Evolutionary conservation across 305 asterid genomes (phyloP).

Genomic region (Coffea humblotiana): DNA sequence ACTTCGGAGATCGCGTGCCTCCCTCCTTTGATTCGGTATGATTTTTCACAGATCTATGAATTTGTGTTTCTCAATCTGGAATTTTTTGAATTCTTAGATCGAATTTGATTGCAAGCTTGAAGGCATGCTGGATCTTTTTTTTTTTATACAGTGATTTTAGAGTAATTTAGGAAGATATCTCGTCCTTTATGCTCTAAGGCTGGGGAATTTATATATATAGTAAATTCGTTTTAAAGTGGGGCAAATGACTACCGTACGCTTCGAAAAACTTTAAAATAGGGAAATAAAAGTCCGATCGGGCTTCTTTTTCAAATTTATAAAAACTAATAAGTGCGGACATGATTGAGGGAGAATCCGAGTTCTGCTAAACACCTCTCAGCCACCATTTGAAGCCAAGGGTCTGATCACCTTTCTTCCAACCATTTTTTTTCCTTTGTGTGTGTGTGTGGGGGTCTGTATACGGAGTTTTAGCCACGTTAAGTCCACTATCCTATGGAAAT

Average conservation of each 20-base stretch:
- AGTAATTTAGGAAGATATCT: no score
- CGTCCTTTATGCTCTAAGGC: no score
- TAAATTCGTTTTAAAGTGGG: no score
- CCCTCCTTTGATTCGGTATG: conserved; percentile 62
- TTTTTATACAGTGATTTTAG: no score
- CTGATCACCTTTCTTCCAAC: background rate
- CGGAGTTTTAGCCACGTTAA: background rate
- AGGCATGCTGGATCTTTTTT: no score
- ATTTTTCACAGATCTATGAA: conserved; percentile 14
- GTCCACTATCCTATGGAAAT: background rate
- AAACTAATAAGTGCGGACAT: background rate
- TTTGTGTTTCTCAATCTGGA: conserved; percentile 9
- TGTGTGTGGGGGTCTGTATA: no score
- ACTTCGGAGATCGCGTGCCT: conserved; percentile 46
- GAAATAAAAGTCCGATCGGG: background rate
- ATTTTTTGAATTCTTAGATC: conserved; percentile 36
- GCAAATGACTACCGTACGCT: no score
- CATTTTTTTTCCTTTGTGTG: background rate
- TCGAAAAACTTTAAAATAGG: no score
- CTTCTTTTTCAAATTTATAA: no score
- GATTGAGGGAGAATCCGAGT: background rate
- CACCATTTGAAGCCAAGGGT: background rate
- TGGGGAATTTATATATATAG: no score
- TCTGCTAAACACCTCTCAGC: background rate
- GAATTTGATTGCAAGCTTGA: conserved; percentile 9